Evolutionary conservation across 148 eudicot genomes (phyloP).

Genomic region (Silene uniflora): DNA sequence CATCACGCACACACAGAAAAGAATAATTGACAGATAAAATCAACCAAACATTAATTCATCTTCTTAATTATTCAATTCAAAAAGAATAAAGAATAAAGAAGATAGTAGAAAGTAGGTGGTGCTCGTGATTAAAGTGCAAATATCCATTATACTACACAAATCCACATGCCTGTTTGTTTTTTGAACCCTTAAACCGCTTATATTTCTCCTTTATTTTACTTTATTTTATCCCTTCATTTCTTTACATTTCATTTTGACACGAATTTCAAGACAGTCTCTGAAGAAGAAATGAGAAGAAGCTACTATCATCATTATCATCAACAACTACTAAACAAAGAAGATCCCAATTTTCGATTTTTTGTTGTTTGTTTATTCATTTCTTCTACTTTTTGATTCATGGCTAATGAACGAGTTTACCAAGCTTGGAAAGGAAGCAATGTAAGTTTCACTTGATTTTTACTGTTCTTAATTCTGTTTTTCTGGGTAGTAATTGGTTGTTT

Average conservation of each 20-base stretch:
- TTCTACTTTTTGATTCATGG: constrained; percentile 34
- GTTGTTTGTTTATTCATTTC: constrained; percentile 10
- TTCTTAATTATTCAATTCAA: no score
- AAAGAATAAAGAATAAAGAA: no score
- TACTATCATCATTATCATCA: constrained; percentile 8
- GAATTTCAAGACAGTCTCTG: constrained; percentile 26
- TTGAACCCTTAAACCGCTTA: constrained; percentile 34
- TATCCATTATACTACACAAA: not conserved
- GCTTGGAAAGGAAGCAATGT: constrained; percentile 64
- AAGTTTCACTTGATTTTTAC: constrained; percentile 9
- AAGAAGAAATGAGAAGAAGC: constrained; percentile 30
- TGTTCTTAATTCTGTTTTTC: not conserved
- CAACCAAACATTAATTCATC: no score
- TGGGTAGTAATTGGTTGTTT: not conserved
- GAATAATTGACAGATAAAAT: no score
- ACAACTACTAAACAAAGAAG: constrained; percentile 5
- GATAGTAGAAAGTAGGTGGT: not conserved
- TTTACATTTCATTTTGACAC: constrained; percentile 19
- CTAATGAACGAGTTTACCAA: constrained; percentile 39
- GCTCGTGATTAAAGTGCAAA: not conserved
- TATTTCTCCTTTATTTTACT: constrained; percentile 18
- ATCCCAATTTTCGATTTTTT: constrained; percentile 27
- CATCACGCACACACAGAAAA: no score
- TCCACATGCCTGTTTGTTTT: constrained; percentile 1
- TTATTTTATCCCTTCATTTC: not conserved